Base-by-base conservation (phyloP, 495 filamentous ascomycete genomes). In the Glonium stellatum region DNA sequence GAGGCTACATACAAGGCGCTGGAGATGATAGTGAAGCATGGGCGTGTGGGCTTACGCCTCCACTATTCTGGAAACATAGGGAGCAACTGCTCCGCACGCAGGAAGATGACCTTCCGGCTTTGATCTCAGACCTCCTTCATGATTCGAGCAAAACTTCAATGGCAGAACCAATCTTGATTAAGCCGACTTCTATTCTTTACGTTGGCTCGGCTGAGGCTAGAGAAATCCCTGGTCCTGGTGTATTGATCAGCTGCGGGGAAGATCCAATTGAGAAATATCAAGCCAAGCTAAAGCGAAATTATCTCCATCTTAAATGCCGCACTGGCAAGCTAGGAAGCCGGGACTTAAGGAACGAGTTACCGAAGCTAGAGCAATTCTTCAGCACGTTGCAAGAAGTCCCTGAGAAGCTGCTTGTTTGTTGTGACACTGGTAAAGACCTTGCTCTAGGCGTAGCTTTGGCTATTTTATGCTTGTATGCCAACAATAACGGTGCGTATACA, bases 21-120 rank as follows among this genome's bases (percentile, higher is more conserved):
- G 92, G 86, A 5, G 92, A 97, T 73, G 92, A 97, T 68, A 88
- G 85, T 19, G 92, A 97, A 73, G 85, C 84, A 41, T 98, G 93
- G 93, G 84, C 89, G 13, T 48, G 51, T 41, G 77, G 74, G 0
- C 74, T 97, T 11, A 92, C 87, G 9, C 81, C 92, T 10, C 72
- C 71, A 1, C 61, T 90, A 3, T 97, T 95, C 71, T 97, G 92
- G 92, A 70, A 71, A 35, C 78, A 92, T 58, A 73, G 72, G 27
- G 74, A 78, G 1, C 31, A 66, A 25, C 71, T 96, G 5, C 65
- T 90, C 9, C 59, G 62, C 0, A 80, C 85, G 0, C 54, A 79
- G 0, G 89, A 95, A 64, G 74, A 80, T 3, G 82, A 89, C 6
- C 65, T 95, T 11, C 83, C 84, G 1, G 77, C 69, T 21, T 49